A percentile compares a stretch with the other conserved stretches of the same genome.
Conservation (phyloP, 1,284 basidiomycete species). For the Sanghuangporus sanghuang region DNA sequence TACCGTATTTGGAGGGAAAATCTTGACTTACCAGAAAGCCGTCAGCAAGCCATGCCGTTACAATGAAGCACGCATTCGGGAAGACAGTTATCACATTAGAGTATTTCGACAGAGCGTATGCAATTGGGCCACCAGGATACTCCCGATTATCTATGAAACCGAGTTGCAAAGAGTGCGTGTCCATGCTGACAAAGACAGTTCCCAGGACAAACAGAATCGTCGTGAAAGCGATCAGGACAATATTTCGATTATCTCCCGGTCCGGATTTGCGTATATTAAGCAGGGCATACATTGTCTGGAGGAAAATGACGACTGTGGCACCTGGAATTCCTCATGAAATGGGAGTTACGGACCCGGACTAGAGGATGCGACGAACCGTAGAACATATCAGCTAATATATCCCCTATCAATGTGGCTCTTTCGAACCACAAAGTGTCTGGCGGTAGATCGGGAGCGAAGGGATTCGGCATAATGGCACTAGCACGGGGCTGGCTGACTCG, state of each 20-base stretch:
- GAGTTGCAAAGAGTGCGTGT: background rate
- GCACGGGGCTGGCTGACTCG: background rate
- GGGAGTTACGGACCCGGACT: background rate
- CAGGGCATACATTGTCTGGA: background rate
- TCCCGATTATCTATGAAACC: conserved; percentile 4
- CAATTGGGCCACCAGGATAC: conserved; percentile 21
- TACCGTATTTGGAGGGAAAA: too few species aligned
- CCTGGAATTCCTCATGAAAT: background rate
- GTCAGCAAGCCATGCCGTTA: conserved; percentile 25
- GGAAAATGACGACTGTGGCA: background rate
- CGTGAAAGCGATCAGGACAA: background rate
- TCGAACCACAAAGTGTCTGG: background rate
- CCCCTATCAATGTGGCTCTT: background rate
- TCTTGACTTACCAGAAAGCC: conserved; percentile 24
- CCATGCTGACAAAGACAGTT: background rate
- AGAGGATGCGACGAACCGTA: background rate
- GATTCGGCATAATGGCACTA: background rate
- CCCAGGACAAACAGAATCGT: background rate
- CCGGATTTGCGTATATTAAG: background rate
- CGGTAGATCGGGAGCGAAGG: background rate
- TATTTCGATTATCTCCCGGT: background rate
- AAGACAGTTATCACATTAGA: conserved; percentile 18
- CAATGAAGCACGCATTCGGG: conserved; percentile 19
- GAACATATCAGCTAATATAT: background rate
- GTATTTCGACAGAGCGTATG: conserved; percentile 20